These are phyloP conservation scores for Coccomyxa sp. DNA, from an alignment of 139 green algal genomes.

Conservation along the genomic window DNA sequence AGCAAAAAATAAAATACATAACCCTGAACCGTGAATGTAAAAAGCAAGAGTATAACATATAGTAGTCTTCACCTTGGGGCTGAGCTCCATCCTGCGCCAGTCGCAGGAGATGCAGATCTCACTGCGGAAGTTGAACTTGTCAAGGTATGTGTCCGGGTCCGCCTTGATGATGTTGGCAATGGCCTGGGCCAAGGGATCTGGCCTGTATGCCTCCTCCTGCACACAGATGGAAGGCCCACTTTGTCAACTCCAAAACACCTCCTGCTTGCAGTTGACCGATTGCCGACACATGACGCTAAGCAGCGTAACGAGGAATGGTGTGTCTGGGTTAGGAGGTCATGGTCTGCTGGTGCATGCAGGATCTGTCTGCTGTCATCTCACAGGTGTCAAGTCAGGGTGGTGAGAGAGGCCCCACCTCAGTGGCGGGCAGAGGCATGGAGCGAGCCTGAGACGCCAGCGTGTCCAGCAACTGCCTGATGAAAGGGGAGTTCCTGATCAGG, in stretches of 20 bases:
- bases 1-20: too few relatives aligned
- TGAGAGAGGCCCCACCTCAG: background rate
- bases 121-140: slow-evolving; percentile 7
- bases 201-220: background rate
- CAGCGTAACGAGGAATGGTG: background rate
- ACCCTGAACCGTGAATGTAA: too few relatives aligned
- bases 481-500: background rate
- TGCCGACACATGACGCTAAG: background rate
- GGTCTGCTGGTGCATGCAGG: background rate
- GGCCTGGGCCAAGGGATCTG: background rate
- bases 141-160: background rate
- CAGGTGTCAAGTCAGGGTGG: background rate
- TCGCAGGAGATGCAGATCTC: slow-evolving; percentile 21
- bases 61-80: background rate
- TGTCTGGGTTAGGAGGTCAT: too few relatives aligned
- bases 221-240: background rate
- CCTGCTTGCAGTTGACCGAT: background rate
- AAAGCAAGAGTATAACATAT: too few relatives aligned
- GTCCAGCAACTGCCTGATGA: background rate
- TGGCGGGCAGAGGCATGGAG: background rate
- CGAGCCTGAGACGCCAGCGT: background rate
- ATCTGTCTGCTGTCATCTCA: background rate
- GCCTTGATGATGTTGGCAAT: background rate
- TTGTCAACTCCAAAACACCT: background rate
- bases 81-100: slow-evolving; percentile 14